These are phyloP conservation scores for Blastobotrys buckinghamii DNA, from an alignment of 1,139 yeast genomes.

Conservation along the genomic window DNA sequence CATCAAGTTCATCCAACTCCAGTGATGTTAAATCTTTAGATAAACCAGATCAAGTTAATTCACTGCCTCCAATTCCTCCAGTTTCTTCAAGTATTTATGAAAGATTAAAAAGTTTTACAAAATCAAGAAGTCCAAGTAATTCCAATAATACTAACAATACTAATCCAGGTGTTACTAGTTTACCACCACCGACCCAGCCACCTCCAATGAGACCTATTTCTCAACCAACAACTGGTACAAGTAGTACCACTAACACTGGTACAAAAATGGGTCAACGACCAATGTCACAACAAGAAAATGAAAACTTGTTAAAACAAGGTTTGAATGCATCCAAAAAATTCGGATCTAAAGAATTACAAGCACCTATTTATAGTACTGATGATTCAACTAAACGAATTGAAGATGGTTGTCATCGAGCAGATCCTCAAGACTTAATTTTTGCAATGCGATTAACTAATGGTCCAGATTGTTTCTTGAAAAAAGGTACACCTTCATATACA, in stretches of 20 bases:
- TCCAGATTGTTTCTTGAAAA: constrained; percentile 6
- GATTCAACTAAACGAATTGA: constrained; percentile 9
- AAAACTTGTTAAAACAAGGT: constrained; percentile 4
- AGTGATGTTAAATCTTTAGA: no score
- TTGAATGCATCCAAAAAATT: constrained; percentile 2
- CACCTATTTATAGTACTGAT: constrained; percentile 4
- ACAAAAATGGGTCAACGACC: not conserved
- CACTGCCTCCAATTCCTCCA: not conserved
- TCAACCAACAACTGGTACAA: not conserved
- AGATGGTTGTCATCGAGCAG: constrained; percentile 8
- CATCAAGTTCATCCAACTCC: not conserved
- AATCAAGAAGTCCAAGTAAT: not conserved
- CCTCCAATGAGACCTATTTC: not conserved
- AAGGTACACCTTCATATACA: not conserved
- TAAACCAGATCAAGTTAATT: no score
- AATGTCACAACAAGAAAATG: not conserved
- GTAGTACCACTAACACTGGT: not conserved
- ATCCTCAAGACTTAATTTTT: constrained; percentile 8
- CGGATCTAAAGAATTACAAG: not conserved
- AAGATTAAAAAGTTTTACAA: not conserved
- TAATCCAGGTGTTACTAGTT: no score
- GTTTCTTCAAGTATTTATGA: not conserved
- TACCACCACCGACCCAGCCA: not conserved
- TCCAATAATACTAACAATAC: not conserved
- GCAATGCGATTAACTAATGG: constrained; percentile 10